Conservation (phyloP, 140 eudicot genomes). For the Cichorium intybus region DNA sequence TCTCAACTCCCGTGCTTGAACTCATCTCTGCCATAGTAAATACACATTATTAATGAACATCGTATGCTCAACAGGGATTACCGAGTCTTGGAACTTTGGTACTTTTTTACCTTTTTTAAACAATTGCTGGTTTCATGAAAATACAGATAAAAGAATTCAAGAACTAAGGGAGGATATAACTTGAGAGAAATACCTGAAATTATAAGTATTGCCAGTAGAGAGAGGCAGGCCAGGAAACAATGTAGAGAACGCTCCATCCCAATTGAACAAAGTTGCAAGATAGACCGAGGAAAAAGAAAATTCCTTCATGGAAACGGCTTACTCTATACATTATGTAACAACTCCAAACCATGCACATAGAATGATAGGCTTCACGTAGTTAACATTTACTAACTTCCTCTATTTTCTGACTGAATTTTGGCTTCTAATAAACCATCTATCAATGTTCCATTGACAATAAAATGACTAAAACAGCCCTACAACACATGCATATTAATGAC, state of each 20-base stretch:
- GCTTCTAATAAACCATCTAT: not conserved
- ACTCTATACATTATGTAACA: slow-evolving; percentile 1
- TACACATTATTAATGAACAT: not conserved
- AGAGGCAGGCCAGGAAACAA: slow-evolving; percentile 13
- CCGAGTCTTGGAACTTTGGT: not conserved
- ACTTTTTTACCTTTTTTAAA: not conserved
- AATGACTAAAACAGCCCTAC: not conserved
- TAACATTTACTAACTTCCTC: slow-evolving; percentile 34
- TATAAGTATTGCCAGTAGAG: slow-evolving; percentile 20
- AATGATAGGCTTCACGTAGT: slow-evolving; percentile 33
- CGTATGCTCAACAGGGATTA: not conserved
- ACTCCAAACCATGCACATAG: slow-evolving; percentile 19
- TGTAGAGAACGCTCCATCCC: slow-evolving; percentile 21
- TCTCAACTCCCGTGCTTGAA: slow-evolving; percentile 22
- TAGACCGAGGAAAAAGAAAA: not conserved
- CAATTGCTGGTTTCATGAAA: not conserved
- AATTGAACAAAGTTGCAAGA: not conserved
- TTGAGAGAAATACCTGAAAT: slow-evolving; percentile 21
- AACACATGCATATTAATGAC: not conserved
- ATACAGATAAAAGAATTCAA: not conserved
- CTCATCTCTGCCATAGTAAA: slow-evolving; percentile 17
- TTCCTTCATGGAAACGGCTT: not conserved
- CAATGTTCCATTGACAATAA: not conserved
- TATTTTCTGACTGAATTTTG: not conserved
- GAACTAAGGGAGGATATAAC: not conserved